Evolutionary conservation across 2,329 filamentous ascomycete genomes (phyloP).

Genomic region (Scolecobasidium constrictum): DNA sequence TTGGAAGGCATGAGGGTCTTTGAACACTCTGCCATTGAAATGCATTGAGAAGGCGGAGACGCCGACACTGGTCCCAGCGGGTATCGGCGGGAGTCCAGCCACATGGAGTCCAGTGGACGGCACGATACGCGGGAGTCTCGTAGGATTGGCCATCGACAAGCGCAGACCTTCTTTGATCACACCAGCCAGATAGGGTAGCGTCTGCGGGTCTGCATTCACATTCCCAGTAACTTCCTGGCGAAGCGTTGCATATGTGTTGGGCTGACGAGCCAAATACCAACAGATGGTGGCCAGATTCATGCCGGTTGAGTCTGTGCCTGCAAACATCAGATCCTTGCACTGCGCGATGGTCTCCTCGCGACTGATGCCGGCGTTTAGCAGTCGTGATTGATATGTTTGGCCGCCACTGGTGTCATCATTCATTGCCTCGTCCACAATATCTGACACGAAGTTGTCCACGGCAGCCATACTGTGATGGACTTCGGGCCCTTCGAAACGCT

Average conservation of each 20-base stretch:
- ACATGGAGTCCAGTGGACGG: slow-evolving; percentile 17
- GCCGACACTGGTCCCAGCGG: slow-evolving; percentile 34
- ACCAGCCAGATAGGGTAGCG: slow-evolving; percentile 35
- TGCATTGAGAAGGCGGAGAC: slow-evolving; percentile 37
- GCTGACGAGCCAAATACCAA: slow-evolving; percentile 33
- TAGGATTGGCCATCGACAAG: slow-evolving; percentile 41
- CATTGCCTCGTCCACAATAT: slow-evolving; percentile 25
- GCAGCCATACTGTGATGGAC: slow-evolving; percentile 24
- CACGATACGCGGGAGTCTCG: slow-evolving; percentile 37
- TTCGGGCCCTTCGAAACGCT: slow-evolving; percentile 23
- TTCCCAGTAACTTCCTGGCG: slow-evolving; percentile 5
- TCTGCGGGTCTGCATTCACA: slow-evolving; percentile 19
- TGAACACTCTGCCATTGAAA: slow-evolving; percentile 32
- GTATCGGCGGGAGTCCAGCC: slow-evolving; percentile 27
- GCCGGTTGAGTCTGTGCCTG: slow-evolving; percentile 42
- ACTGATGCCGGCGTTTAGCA: slow-evolving; percentile 34
- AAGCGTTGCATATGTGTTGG: slow-evolving; percentile 22
- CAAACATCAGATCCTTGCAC: slow-evolving; percentile 44
- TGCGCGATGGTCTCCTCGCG: slow-evolving; percentile 36
- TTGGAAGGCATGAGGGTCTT: slow-evolving; percentile 30
- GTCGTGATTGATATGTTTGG: slow-evolving; percentile 37
- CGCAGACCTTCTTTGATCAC: slow-evolving; percentile 41
- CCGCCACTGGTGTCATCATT: slow-evolving; percentile 7
- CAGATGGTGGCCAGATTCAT: slow-evolving; percentile 40
- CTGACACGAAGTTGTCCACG: slow-evolving; percentile 33